phyloP scores from a whole-genome alignment of 78 protist genomes.

The Trichosphaerium sp. region DNA sequence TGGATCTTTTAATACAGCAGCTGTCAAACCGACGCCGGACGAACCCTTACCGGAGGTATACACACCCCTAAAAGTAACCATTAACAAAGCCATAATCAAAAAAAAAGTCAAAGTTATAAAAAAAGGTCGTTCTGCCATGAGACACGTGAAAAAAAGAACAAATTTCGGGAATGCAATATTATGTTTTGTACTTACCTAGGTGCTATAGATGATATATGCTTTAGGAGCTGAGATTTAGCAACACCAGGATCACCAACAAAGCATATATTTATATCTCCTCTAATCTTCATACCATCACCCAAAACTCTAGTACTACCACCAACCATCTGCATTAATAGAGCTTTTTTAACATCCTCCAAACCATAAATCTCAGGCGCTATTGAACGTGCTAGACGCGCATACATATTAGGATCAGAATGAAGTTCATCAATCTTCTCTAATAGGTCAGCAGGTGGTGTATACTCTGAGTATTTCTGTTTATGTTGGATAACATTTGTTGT shows the following conservation, averaged over 20 bases:
- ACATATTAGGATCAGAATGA: not conserved
- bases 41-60: slow-evolving; percentile 96
- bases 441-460: not conserved
- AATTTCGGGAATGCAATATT: too few relatives aligned
- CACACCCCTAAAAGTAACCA: slow-evolving; percentile 65
- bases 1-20: slow-evolving; percentile 79
- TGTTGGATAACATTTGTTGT: slow-evolving; percentile 33
- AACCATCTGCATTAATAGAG: slow-evolving; percentile 82
- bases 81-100: slow-evolving; percentile 31
- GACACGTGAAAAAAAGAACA: too few relatives aligned
- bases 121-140: too few relatives aligned
- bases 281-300: slow-evolving; percentile 88
- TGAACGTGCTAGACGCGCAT: slow-evolving; percentile 59
- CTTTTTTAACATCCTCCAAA: slow-evolving; percentile 94
- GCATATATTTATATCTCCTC: slow-evolving; percentile 96
- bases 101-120: not conserved
- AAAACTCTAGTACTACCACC: slow-evolving; percentile 69
- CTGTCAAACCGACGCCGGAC: slow-evolving; percentile 99
- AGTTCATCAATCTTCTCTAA: not conserved
- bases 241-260: slow-evolving; percentile 99
- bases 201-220: slow-evolving; percentile 41
- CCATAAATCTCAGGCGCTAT: slow-evolving; percentile 99
- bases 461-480: slow-evolving; percentile 62
- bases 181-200: slow-evolving; percentile 66
- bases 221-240: slow-evolving; percentile 97